Evolutionary conservation across 805 yeast genomes (phyloP), one percentile per base, ranked within the genome.

Genomic region (Lipomyces chichibuensis): DNA sequence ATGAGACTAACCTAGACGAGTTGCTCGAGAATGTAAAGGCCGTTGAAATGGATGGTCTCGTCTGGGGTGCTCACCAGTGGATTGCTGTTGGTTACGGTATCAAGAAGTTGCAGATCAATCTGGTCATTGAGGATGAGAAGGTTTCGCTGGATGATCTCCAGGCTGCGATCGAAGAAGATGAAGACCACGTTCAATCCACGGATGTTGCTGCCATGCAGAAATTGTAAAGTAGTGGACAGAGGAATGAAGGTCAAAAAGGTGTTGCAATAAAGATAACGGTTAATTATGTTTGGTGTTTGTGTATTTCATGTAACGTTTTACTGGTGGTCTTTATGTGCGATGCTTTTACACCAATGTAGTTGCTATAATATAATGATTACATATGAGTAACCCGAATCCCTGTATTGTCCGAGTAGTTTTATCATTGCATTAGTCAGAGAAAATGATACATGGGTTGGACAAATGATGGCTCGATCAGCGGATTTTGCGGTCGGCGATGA

Each of bases 81-180:
- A 85, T 95, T 77, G 95, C 97, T 80, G 96, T 95, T 78, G 99
- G 99, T 83, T 95, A 87, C 89, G 99, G 99, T 88, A 94, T 95
- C 87, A 91, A 91, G 90, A 95, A 95, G 88, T 88, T 95, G 82
- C 99, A 95, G 87, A 91, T 95, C 84, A 94, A 93, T 93, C 84
- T 90, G 84, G 99, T 95, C 80, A 89, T 95, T 76, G 98, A 95
- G 88, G 99, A 95, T 84, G 96, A 86, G 76, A 89, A 88, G 88
- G 97, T 95, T 74, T 91, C 98, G 73, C 78, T 92, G 77, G 97
- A 91, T 75, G 98, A 90, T 65, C 89, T 95, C 80, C 83, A 82
- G 73, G 77, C 77, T 69, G 85, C 87, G 75, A 91, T 89, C 82
- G 88, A 85, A 80, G 98, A 88, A 79, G 97, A 91, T 81, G 99